phyloP scores from a whole-genome alignment of 768 basidiomycete species.

The Amanita subjunquillea region DNA sequence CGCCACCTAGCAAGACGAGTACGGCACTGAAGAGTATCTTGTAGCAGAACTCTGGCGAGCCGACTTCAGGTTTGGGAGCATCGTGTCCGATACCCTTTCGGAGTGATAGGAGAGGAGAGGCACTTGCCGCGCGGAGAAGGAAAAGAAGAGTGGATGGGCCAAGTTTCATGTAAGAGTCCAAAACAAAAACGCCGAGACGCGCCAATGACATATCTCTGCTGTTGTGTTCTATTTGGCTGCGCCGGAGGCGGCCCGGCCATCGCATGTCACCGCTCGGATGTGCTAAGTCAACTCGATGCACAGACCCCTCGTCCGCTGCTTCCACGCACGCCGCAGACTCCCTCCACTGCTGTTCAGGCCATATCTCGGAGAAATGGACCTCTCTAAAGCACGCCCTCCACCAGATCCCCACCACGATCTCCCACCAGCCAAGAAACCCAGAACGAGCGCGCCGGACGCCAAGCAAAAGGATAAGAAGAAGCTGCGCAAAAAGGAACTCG shows the following conservation, averaged over 20 bases:
- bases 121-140: background rate
- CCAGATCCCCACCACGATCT: constrained; percentile 11
- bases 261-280: too few relatives aligned
- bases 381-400: background rate
- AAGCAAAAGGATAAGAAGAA: constrained; percentile 13
- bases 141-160: background rate
- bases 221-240: background rate
- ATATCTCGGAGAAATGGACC: background rate
- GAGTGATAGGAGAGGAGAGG: background rate
- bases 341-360: background rate
- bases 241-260: too few relatives aligned
- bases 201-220: background rate
- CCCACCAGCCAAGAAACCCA: constrained; percentile 18
- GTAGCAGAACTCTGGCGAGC: constrained; percentile 62
- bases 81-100: constrained; percentile 2
- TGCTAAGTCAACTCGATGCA: too few relatives aligned
- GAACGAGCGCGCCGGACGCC: constrained; percentile 9
- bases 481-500: constrained; percentile 26
- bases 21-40: constrained; percentile 57
- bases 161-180: background rate
- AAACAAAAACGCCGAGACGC: background rate
- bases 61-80: constrained; percentile 17
- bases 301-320: too few relatives aligned
- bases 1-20: constrained; percentile 79
- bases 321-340: background rate